Conservation (phyloP, 2,329 filamentous ascomycete species). For the Penicillium sp. region DNA sequence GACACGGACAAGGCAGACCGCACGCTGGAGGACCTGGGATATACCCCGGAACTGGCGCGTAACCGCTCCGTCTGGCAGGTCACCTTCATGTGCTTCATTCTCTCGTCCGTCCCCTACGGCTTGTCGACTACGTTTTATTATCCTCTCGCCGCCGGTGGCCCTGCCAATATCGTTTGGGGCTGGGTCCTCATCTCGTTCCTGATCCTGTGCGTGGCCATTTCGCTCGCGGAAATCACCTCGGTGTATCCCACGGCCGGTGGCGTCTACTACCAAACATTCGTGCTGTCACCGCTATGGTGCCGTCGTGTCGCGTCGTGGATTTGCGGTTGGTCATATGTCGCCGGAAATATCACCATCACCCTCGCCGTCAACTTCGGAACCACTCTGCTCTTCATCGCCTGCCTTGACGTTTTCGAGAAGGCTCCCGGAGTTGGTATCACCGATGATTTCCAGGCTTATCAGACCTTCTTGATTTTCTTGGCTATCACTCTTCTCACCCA, state of each 20-base stretch:
- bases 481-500: slow-evolving; percentile 61
- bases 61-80: slow-evolving; percentile 48
- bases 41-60: slow-evolving; percentile 62
- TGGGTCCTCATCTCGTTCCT: slow-evolving; percentile 63
- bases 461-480: slow-evolving; percentile 68
- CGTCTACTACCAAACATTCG: slow-evolving; percentile 67
- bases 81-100: slow-evolving; percentile 53
- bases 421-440: slow-evolving; percentile 46
- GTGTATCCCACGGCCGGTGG: slow-evolving; percentile 65
- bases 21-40: slow-evolving; percentile 52
- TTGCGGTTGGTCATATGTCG: slow-evolving; percentile 68
- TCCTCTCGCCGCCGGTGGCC: slow-evolving; percentile 63
- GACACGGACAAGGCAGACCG: slow-evolving; percentile 18
- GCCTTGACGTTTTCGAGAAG: slow-evolving; percentile 54
- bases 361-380: slow-evolving; percentile 70
- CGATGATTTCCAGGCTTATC: slow-evolving; percentile 50
- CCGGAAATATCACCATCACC: slow-evolving; percentile 75
- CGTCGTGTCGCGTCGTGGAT: slow-evolving; percentile 65
- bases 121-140: slow-evolving; percentile 66
- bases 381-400: slow-evolving; percentile 52
- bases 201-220: slow-evolving; percentile 60
- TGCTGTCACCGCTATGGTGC: slow-evolving; percentile 62
- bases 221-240: slow-evolving; percentile 65
- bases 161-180: slow-evolving; percentile 67
- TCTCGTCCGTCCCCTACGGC: slow-evolving; percentile 68